phyloP scores from a whole-genome alignment of 352 stramenopile genomes.

The Aphanomyces cochlioides region DNA sequence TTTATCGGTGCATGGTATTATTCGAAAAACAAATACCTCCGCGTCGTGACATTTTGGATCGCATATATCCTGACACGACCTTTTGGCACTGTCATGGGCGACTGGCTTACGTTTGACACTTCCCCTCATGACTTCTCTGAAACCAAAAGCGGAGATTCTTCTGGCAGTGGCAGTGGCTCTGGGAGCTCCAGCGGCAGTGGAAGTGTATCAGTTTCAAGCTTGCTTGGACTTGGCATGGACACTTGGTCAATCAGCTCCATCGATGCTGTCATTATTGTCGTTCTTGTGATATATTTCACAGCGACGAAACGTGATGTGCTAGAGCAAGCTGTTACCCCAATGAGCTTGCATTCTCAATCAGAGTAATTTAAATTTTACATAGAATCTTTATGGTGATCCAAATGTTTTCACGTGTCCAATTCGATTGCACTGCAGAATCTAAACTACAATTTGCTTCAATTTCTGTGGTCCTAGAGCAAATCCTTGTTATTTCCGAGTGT shows the following conservation, averaged over 20 bases:
- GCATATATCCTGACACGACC: not conserved
- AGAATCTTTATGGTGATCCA: too few relatives aligned
- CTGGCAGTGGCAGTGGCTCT: not conserved
- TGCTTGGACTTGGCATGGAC: not conserved
- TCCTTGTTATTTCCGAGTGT: too few relatives aligned
- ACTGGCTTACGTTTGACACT: not conserved
- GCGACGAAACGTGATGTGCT: not conserved
- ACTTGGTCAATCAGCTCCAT: not conserved
- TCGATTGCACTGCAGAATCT: too few relatives aligned
- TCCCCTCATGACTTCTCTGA: too few relatives aligned
- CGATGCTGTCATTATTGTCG: conserved; percentile 1
- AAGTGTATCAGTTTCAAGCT: not conserved
- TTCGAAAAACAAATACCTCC: not conserved
- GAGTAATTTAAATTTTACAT: too few relatives aligned
- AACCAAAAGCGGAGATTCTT: not conserved
- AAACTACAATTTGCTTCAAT: too few relatives aligned
- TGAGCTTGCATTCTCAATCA: too few relatives aligned
- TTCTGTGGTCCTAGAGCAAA: too few relatives aligned
- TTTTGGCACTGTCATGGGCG: not conserved
- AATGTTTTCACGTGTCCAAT: too few relatives aligned
- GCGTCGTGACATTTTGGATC: not conserved
- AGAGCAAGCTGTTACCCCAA: not conserved
- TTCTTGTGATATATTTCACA: not conserved
- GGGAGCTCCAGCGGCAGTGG: not conserved
- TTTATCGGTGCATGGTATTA: not conserved